Evolutionary conservation across 2,329 filamentous ascomycete species (phyloP).

Genomic region (Colletotrichum salicis): DNA sequence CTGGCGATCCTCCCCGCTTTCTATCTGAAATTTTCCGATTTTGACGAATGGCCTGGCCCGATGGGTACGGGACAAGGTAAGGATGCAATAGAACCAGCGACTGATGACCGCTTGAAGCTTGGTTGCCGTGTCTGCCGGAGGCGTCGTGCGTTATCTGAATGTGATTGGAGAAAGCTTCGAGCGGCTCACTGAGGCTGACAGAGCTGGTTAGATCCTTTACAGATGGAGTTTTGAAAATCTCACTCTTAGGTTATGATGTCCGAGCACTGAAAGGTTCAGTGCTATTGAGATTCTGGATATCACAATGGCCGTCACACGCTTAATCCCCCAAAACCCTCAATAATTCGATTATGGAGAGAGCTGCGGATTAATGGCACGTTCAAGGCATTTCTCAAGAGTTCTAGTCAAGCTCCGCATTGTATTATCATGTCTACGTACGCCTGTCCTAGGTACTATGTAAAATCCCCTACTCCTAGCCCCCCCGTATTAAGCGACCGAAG

Average conservation of each 20-base stretch:
- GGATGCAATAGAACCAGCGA: neutral
- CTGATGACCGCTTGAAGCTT: neutral
- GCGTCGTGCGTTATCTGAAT: neutral
- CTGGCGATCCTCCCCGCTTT: neutral
- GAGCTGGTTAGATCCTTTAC: neutral
- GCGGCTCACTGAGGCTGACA: neutral
- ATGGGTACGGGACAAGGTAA: neutral
- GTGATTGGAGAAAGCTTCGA: neutral
- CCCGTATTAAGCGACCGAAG: slow-evolving; percentile 13
- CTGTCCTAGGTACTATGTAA: slow-evolving; percentile 6
- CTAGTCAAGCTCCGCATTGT: neutral
- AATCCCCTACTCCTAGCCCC: neutral
- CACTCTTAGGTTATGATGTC: neutral
- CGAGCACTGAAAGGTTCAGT: neutral
- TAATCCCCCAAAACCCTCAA: too few relatives aligned
- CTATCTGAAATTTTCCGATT: neutral
- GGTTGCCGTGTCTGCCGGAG: neutral
- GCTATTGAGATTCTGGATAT: neutral
- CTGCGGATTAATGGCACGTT: neutral
- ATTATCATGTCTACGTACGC: slow-evolving; percentile 27
- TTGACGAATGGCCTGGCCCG: neutral
- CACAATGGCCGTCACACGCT: too few relatives aligned
- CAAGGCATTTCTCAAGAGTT: neutral
- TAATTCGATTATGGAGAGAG: neutral
- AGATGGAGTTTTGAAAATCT: neutral